Evolutionary conservation across 495 filamentous ascomycete species (phyloP), one percentile per base, ranked within the genome.

Genomic region (Xylona heveae): DNA sequence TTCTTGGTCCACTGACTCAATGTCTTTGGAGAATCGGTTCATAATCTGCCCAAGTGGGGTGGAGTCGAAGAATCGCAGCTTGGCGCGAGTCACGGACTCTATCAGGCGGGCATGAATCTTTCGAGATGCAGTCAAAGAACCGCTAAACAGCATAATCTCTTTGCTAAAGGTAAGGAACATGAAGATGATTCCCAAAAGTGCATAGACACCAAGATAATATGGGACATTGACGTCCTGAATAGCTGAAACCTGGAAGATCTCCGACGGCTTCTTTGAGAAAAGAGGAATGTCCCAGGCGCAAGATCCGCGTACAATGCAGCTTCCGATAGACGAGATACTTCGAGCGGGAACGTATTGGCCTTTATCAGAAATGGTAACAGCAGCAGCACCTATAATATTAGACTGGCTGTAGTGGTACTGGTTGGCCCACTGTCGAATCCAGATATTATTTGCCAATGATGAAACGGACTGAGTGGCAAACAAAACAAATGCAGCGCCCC

Each of bases 11-110:
- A 99, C 61, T 4, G 82, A 71, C 48, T 99, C 88, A 17, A 95
- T 62, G 51, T 95, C 90, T 51, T 94, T 95, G 39, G 85, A 94
- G 52, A 99, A 99, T 23, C 90, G 65, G 50, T 99, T 99, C 78
- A 95, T 95, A 40, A 99, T 63, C 51, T 94, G 88, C 8, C 90
- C 90, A 0, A 94, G 66, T 4, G 90, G 90, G 2, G 90, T 99
- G 1, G 81, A 80, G 49, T 99, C 90, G 47, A 99, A 99, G 59
- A 99, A 99, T 40, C 78, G 78, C 57, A 95, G 91, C 45, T 79
- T 81, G 10, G 90, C 90, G 31, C 83, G 72, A 34, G 79, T 74
- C 18, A 99, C 66, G 3, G 78, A 57, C 16, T 68, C 61, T 51
- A 95, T 71, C 28, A 99, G 64, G 17, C 67, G 62, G 34, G 68